Evolutionary conservation across 176 grass and related monocot species (phyloP), one percentile per base, ranked within the genome.

Genomic region (Bothriochloa decipiens): DNA sequence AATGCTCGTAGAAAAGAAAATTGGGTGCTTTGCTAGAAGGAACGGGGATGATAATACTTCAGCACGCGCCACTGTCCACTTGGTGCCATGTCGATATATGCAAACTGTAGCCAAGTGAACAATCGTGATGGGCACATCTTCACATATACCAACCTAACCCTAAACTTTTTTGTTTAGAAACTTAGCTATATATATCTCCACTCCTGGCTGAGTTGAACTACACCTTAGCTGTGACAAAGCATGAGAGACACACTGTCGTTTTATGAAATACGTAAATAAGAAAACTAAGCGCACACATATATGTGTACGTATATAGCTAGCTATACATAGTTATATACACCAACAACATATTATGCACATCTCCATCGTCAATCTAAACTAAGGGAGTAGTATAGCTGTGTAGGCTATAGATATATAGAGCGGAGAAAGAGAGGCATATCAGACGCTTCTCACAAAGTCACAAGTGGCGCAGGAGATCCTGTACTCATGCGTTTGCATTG

Each of bases 401-500:
- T 45, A 78, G 77, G 62, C 17, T 79, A 46, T 29, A 71, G 52
- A 32, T 32, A 32, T 2, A 32, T 2, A 55, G 63, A 55, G 63
- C 33, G 13, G 68, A 65, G 39, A 74, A 80, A 37, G 18, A 62
- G 55, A 74, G 23, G 18, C 77, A 66, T 14, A 70, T 41, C 65
- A 68, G 76, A 74, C 22, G 8, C 49, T 66, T 81, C 29, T 36
- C 11, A 32, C 29, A 32, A 32, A 32, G 29, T 73, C 68, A 81
- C 62, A 55, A 75, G 68, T 50, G 14, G 61, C 6, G 67, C 12
- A 15, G 57, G 57, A 49, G 22, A 80, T 81, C 77, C 46, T 67
- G 69, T 81, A 61, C 69, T 52, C 50, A 71, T 70, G 20, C 35
- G 68, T 70, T 12, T 70, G 22, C 53, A 9, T 22, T 79, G 76